These are phyloP conservation scores for Hypoxylon sp. DNA, from an alignment of 2,329 filamentous ascomycete genomes.

Conservation along the genomic window DNA sequence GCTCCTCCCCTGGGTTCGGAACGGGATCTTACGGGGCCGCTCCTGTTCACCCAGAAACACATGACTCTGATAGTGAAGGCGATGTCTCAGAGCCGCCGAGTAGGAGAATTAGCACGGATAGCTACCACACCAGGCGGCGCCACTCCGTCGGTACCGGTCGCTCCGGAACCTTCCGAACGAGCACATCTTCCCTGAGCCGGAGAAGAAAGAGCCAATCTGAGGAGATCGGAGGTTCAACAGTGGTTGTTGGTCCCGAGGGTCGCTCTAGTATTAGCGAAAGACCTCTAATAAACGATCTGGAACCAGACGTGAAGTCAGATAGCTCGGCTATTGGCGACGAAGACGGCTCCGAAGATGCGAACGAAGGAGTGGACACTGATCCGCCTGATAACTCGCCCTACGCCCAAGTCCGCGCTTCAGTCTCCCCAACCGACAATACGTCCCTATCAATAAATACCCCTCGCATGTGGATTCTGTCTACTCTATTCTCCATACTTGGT, in stretches of 20 bases:
- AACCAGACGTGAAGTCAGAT: constrained; percentile 61
- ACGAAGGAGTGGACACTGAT: constrained; percentile 61
- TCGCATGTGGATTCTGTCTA: constrained; percentile 88
- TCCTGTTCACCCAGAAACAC: constrained; percentile 61
- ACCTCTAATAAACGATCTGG: constrained; percentile 62
- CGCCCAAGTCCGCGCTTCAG: constrained; percentile 83
- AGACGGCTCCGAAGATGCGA: constrained; percentile 57
- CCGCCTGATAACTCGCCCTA: constrained; percentile 81
- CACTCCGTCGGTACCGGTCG: constrained; percentile 49
- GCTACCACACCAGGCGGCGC: constrained; percentile 46
- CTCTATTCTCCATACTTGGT: constrained; percentile 83
- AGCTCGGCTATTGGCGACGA: constrained; percentile 48
- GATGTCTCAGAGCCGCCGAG: constrained; percentile 44
- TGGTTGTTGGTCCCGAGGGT: constrained; percentile 68
- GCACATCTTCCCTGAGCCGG: constrained; percentile 51
- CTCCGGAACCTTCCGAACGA: constrained; percentile 46
- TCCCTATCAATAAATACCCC: constrained; percentile 88
- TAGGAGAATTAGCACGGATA: constrained; percentile 48
- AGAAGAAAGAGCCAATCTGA: constrained; percentile 59
- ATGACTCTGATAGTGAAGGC: constrained; percentile 55
- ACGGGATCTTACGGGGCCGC: constrained; percentile 74
- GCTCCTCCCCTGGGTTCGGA: constrained; percentile 72
- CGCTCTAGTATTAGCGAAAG: constrained; percentile 68
- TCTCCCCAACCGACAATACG: constrained; percentile 81
- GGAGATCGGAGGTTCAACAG: constrained; percentile 66